These are phyloP conservation scores for Apiotrichum gracile DNA, from an alignment of 1,284 basidiomycete species.

Conservation along the genomic window DNA sequence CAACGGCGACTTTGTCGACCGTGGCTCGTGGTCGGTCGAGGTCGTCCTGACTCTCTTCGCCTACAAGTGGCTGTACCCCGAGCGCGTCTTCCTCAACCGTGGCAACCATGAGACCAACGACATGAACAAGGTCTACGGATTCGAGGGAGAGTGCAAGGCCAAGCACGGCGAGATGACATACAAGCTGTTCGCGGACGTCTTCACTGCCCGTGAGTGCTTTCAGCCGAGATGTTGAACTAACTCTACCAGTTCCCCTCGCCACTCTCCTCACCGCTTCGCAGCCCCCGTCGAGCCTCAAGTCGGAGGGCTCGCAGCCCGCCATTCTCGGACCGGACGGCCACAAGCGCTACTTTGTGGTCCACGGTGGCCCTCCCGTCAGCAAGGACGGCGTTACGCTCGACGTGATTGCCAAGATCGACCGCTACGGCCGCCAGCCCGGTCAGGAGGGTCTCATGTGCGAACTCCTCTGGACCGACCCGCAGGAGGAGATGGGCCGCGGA, in stretches of 20 bases:
- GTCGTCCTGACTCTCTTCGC: constrained; percentile 91
- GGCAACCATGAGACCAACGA: constrained; percentile 96
- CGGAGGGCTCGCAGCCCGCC: constrained; percentile 43
- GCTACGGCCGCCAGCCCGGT: constrained; percentile 85
- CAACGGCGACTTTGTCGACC: constrained; percentile 93
- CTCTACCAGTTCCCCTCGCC: constrained; percentile 70
- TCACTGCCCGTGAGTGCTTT: constrained; percentile 68
- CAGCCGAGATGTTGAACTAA: background rate
- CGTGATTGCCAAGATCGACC: constrained; percentile 80
- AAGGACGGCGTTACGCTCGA: constrained; percentile 89
- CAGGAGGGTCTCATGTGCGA: constrained; percentile 91
- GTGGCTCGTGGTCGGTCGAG: constrained; percentile 93
- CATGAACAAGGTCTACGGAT: constrained; percentile 76
- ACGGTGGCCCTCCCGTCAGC: constrained; percentile 86
- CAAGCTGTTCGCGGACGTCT: constrained; percentile 85
- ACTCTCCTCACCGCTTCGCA: constrained; percentile 74
- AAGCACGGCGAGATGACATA: constrained; percentile 87
- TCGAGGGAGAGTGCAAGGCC: constrained; percentile 93
- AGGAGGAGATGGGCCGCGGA: constrained; percentile 80
- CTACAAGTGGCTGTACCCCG: constrained; percentile 94
- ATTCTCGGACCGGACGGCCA: constrained; percentile 77
- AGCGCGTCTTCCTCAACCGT: constrained; percentile 80
- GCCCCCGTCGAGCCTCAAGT: constrained; percentile 51
- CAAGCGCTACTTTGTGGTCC: constrained; percentile 92
- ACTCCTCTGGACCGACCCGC: constrained; percentile 92